Conservation (phyloP, 345 rosid species). For the Eucalyptus erythrocorys region DNA sequence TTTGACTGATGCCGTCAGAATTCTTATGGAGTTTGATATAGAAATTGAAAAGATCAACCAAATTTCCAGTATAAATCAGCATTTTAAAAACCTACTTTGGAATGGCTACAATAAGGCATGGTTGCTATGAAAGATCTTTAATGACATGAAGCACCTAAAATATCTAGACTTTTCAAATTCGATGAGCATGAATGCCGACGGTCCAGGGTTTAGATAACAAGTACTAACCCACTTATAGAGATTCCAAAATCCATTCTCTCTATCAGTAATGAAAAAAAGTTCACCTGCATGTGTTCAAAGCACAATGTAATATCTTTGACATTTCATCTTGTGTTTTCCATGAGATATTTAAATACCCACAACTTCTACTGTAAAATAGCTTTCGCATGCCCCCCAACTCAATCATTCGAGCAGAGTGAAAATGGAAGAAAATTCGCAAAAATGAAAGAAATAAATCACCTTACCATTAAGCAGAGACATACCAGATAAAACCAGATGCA, state of each 20-base stretch:
- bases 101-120: background rate
- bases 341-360: background rate
- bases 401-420: background rate
- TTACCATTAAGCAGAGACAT: background rate
- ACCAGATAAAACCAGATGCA: background rate
- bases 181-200: background rate
- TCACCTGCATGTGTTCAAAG: slow-evolving; percentile 52
- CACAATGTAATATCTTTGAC: background rate
- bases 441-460: background rate
- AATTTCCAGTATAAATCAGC: background rate
- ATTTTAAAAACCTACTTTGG: background rate
- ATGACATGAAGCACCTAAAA: background rate
- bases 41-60: background rate
- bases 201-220: background rate
- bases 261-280: slow-evolving; percentile 68
- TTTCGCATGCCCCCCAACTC: background rate
- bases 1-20: background rate
- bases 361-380: background rate
- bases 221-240: slow-evolving; percentile 74
- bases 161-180: background rate
- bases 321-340: background rate
- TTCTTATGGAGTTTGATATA: background rate
- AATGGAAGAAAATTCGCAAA: background rate
- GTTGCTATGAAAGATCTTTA: background rate
- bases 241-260: slow-evolving; percentile 86